Evolutionary conservation across 345 rosid species (phyloP), one percentile per base, ranked within the genome.

Genomic region (Brassica carinata): DNA sequence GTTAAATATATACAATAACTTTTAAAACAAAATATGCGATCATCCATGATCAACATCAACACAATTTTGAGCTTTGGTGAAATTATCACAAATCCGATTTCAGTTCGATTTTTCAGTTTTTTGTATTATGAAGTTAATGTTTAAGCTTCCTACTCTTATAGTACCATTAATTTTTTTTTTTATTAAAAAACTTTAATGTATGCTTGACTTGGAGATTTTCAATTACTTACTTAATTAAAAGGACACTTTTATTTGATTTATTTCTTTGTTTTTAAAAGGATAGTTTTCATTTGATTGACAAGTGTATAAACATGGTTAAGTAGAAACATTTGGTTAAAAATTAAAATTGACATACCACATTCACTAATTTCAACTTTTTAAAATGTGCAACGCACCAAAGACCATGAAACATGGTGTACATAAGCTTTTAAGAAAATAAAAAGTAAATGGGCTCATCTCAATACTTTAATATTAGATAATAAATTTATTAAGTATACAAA

Each of bases 121-220:
- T 19, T 19, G 23, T 19, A 64, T 34, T 13, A 27, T 70, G 73
- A 70, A 81, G 77, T 66, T 81, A 70, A 76, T 71, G 77, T 71
- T 81, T 75, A 77, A 76, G 63, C 79, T 80, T 75, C 73, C 63
- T 64, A 59, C 23, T 71, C 80, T 81, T 34, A 30, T 83, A 30
- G 33, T 43, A 72, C 71, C 17, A 17, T 55, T 55, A 14, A 55
- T 38, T 55, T 53, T 53, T n/a, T n/a, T 55, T 27, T 15, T 30
- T 5, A 9, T 3, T 61, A 7, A 8, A 27, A 17, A 72, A 36
- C 9, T 3, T 48, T 23, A 29, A 51, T 77, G 27, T 63, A 57
- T 55, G 31, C 38, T 45, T 63, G 7, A 26, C 10, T 65, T 57
- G 1, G 26, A 31, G 63, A 61, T 74, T 73, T 61, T 67, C 15